These are phyloP conservation scores for Cercophora samala DNA, from an alignment of 495 filamentous ascomycete genomes.

Conservation along the genomic window DNA sequence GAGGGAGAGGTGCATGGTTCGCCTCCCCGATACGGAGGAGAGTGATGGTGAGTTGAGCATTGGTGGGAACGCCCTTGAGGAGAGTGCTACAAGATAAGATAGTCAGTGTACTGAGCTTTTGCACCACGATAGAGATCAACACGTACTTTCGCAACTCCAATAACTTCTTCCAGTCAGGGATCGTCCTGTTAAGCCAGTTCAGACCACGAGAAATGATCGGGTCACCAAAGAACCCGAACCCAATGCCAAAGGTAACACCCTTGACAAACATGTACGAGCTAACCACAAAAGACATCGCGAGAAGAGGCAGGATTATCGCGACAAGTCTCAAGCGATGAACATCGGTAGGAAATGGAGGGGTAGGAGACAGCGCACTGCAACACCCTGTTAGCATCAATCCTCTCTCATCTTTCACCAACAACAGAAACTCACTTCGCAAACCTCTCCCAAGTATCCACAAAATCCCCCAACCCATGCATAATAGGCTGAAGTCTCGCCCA, in stretches of 20 bases:
- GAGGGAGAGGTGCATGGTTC: constrained; percentile 75
- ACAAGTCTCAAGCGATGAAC: constrained; percentile 62
- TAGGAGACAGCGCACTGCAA: constrained; percentile 68
- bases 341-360: constrained; percentile 67
- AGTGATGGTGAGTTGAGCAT: constrained; percentile 81
- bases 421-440: constrained; percentile 64
- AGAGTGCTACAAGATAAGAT: constrained; percentile 54
- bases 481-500: constrained; percentile 69
- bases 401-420: background rate
- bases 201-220: constrained; percentile 62
- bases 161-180: constrained; percentile 72
- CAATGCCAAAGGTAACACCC: constrained; percentile 58
- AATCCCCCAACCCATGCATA: constrained; percentile 72
- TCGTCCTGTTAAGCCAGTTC: constrained; percentile 59
- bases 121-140: background rate
- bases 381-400: background rate
- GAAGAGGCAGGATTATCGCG: constrained; percentile 53
- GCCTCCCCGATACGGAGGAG: constrained; percentile 82
- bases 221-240: constrained; percentile 77
- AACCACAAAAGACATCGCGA: constrained; percentile 58
- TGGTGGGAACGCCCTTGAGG: constrained; percentile 81
- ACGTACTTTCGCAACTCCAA: constrained; percentile 66
- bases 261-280: constrained; percentile 76
- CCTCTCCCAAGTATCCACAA: constrained; percentile 75
- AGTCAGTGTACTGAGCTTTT: background rate